Evolutionary conservation across 192 early-diverging fungal species (phyloP).

Genomic region (Allomyces macrogynus): DNA sequence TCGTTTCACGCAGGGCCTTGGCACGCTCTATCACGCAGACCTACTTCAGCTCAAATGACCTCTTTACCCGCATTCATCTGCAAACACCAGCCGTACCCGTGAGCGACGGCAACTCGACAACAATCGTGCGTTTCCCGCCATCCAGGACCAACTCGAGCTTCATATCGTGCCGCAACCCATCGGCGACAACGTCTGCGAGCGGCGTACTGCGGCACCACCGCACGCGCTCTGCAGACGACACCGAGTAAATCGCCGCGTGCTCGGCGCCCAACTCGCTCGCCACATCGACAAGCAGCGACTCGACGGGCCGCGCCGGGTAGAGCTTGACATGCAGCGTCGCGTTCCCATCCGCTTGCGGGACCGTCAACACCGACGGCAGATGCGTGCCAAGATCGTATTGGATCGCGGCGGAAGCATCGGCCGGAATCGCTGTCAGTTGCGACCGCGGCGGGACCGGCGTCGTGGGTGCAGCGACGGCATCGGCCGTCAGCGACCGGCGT

Average conservation of each 20-base stretch:
- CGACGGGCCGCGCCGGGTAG: not conserved
- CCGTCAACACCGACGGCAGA: not conserved
- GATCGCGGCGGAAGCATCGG: not conserved
- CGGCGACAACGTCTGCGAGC: not conserved
- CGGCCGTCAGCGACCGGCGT: no score
- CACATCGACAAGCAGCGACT: not conserved
- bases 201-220: not conserved
- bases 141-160: not conserved
- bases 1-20: not conserved
- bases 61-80: not conserved
- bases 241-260: not conserved
- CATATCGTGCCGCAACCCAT: not conserved
- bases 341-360: not conserved
- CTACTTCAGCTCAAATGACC: no score
- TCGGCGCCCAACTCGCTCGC: not conserved
- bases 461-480: no score
- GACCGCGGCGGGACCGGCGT: no score
- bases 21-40: no score
- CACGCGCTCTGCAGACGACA: not conserved
- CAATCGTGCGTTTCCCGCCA: not conserved
- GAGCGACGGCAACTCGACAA: not conserved
- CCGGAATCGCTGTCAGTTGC: not conserved
- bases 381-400: not conserved
- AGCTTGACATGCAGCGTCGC: not conserved
- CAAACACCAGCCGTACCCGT: not conserved